A percentile compares a stretch with the other conserved stretches of the same genome.
Conservation (phyloP, 2,329 filamentous ascomycete genomes). For the Penicillium sp. region DNA sequence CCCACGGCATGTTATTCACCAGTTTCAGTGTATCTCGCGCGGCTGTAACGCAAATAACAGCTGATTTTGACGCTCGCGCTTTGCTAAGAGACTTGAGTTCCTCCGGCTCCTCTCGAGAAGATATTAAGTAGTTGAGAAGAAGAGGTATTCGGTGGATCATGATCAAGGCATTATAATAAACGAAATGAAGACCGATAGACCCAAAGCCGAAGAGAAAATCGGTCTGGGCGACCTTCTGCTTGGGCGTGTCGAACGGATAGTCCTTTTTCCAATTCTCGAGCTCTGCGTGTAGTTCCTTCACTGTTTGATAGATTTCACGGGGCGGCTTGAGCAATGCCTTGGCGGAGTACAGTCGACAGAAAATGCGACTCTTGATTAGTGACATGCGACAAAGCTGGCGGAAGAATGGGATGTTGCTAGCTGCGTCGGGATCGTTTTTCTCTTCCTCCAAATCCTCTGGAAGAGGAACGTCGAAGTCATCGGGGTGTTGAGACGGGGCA, state of each 20-base stretch:
- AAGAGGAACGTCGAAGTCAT: conserved; percentile 90
- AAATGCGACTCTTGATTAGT: conserved; percentile 87
- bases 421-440: conserved; percentile 81
- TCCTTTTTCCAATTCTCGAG: conserved; percentile 90
- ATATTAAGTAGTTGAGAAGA: conserved; percentile 84
- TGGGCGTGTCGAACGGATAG: conserved; percentile 83
- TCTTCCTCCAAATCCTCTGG: conserved; percentile 86
- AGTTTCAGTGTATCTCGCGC: conserved; percentile 88
- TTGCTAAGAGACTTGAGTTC: conserved; percentile 72
- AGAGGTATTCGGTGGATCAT: conserved; percentile 97
- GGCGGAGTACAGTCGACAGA: conserved; percentile 84
- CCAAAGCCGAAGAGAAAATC: conserved; percentile 89
- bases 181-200: conserved; percentile 86
- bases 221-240: conserved; percentile 83
- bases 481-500: conserved; percentile 70
- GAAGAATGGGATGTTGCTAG: conserved; percentile 90
- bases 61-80: conserved; percentile 78
- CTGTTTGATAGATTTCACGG: conserved; percentile 85
- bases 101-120: conserved; percentile 61
- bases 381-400: conserved; percentile 88
- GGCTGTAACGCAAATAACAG: conserved; percentile 83
- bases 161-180: conserved; percentile 94
- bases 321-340: conserved; percentile 79
- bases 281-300: conserved; percentile 82
- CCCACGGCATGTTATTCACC: conserved; percentile 91